Conservation (phyloP, 106 monocot species). For the Dioscorea alata region DNA sequence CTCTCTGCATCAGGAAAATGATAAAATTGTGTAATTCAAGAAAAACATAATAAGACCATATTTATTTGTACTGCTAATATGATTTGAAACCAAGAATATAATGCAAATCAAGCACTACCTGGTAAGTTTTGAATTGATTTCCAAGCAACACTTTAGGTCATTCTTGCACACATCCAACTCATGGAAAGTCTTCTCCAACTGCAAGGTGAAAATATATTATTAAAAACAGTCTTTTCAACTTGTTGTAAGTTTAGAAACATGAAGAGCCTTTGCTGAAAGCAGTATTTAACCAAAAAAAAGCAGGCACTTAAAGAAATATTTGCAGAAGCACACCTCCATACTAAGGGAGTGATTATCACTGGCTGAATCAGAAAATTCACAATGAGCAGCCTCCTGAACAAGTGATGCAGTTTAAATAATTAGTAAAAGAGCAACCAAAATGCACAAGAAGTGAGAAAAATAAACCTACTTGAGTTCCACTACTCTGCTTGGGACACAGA, state of each 20-base stretch:
- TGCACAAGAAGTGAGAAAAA: not conserved
- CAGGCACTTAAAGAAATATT: not conserved
- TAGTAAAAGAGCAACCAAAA: not conserved
- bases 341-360: constrained; percentile 22
- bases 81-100: not conserved
- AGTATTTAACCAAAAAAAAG: not conserved
- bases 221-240: not conserved
- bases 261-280: not conserved
- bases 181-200: constrained; percentile 58
- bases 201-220: constrained; percentile 4
- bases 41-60: not conserved
- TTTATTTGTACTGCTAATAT: not conserved
- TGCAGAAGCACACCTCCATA: constrained; percentile 29
- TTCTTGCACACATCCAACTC: constrained; percentile 77
- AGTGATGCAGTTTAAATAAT: constrained; percentile 6
- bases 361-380: constrained; percentile 11
- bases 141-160: constrained; percentile 54
- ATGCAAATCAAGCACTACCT: constrained; percentile 27
- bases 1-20: constrained; percentile 39
- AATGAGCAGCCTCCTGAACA: constrained; percentile 15
- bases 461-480: constrained; percentile 24
- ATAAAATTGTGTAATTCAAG: not conserved
- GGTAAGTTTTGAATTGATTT: constrained; percentile 61
- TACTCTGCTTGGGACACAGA: constrained; percentile 12
- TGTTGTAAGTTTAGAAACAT: not conserved